A percentile compares a stretch with the other conserved stretches of the same genome.
phyloP scores from a whole-genome alignment of 768 basidiomycete species.

The Sporobolomyces phaffii region DNA sequence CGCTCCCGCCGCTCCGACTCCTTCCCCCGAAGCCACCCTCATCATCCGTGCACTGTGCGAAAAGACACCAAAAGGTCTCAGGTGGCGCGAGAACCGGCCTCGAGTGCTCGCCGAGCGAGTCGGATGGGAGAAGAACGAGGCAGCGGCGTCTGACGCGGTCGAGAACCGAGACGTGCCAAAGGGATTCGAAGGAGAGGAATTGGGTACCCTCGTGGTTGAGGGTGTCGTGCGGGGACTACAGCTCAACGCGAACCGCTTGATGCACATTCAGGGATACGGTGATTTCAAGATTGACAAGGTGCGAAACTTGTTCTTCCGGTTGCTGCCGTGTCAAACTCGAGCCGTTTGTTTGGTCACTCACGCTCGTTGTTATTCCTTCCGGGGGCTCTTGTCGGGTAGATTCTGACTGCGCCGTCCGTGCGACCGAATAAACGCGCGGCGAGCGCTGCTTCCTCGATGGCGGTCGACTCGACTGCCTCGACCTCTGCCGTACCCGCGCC shows the following conservation, averaged over 20 bases:
- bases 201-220: slow-evolving; percentile 64
- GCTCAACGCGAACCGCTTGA: slow-evolving; percentile 72
- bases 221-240: slow-evolving; percentile 75
- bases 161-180: slow-evolving; percentile 17
- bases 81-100: slow-evolving; percentile 74
- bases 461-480: slow-evolving; percentile 54
- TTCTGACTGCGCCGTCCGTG: slow-evolving; percentile 32
- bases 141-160: neutral
- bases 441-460: slow-evolving; percentile 52
- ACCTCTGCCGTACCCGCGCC: slow-evolving; percentile 12
- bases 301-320: slow-evolving; percentile 39
- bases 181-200: slow-evolving; percentile 48
- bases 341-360: neutral
- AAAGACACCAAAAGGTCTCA: slow-evolving; percentile 68
- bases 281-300: slow-evolving; percentile 83
- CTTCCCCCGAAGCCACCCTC: slow-evolving; percentile 62
- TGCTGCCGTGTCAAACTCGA: neutral
- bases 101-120: slow-evolving; percentile 69
- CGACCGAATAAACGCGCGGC: slow-evolving; percentile 48
- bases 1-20: slow-evolving; percentile 43
- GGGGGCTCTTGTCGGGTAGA: slow-evolving; percentile 22
- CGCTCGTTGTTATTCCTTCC: slow-evolving; percentile 6
- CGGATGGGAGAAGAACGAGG: slow-evolving; percentile 51
- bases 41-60: slow-evolving; percentile 74
- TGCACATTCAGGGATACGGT: slow-evolving; percentile 80